Evolutionary conservation across 306 rosid species (phyloP), one percentile per base, ranked within the genome.

Genomic region (Ceratonia siliqua): DNA sequence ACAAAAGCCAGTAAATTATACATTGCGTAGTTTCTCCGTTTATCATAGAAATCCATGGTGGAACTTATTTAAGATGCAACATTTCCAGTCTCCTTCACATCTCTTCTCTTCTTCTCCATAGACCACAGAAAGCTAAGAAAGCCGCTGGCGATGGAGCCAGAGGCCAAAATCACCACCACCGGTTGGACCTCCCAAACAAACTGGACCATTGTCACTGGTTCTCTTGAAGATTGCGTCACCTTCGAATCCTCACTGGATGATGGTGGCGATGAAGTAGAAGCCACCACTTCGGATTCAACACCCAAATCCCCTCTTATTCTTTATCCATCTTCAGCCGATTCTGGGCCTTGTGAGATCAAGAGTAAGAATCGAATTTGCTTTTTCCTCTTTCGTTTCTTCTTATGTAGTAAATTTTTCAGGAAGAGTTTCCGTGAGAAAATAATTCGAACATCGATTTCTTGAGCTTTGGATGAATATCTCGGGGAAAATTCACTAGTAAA

Each of bases 271-370:
- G 73, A 18, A 14, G 55, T 35, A 0, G 58, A 25, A n/a, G 5
- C 36, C 7, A 35, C 45, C 57, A 21, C 77, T 13, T 20, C 53
- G 62, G 58, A 69, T 68, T 64, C 80, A 41, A 2, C 74, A 21
- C 5, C 83, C 65, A 48, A 81, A 25, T 21, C 85, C 30, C 84
- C 91, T 63, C 90, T 92, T 21, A n/a, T 87, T 71, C 89, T 94
- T 18, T 79, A 52, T 56, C 75, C 92, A 1, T 76, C 87, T 21
- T 73, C 89, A 11, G 46, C 82, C 1, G 91, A 94, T 81, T 90
- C 93, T 3, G 55, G 68, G 62, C 96, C 98, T 5, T 92, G 97
- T 83, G 85, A 94, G 83, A 88, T 94, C 87, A 91, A 81, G 5
- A 56, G 98, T 94, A 68, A 49, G 91, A 74, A 39, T 57, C 48